A percentile compares a stretch with the other conserved stretches of the same genome.
phyloP scores from a whole-genome alignment of 2,329 filamentous ascomycete species.

The Fragosphaeria purpurea region DNA sequence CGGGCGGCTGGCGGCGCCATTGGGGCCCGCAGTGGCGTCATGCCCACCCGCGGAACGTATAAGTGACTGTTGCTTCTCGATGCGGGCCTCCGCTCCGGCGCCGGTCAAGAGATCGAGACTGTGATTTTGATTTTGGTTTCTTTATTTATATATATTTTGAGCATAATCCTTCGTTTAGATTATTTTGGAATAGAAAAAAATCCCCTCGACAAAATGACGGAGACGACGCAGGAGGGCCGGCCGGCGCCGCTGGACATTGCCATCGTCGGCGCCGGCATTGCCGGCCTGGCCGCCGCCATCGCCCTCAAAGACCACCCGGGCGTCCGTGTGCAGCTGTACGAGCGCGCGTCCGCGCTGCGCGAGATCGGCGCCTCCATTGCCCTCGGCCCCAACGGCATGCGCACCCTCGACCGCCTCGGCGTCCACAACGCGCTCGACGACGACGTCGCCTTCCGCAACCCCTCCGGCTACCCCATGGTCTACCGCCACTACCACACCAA shows the following conservation, averaged over 20 bases:
- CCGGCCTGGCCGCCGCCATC: constrained; percentile 27
- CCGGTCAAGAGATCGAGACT: too few species aligned
- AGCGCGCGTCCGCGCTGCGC: constrained; percentile 34
- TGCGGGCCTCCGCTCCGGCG: too few species aligned
- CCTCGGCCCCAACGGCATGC: constrained; percentile 42
- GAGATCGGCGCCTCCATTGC: constrained; percentile 40
- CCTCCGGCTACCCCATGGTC: constrained; percentile 33
- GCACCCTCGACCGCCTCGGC: constrained; percentile 39
- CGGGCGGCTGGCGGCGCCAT: too few species aligned
- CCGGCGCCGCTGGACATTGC: neutral
- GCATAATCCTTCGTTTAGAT: too few species aligned
- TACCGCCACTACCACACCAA: constrained; percentile 34
- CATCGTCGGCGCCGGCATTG: constrained; percentile 16
- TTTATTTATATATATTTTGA: too few species aligned
- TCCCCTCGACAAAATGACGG: too few species aligned
- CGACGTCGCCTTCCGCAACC: constrained; percentile 29
- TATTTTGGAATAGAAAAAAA: too few species aligned
- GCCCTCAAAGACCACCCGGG: constrained; percentile 11
- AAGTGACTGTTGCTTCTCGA: too few species aligned
- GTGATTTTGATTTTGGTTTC: too few species aligned
- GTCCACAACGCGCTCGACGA: constrained; percentile 34
- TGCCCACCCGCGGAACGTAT: too few species aligned
- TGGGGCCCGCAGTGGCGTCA: too few species aligned
- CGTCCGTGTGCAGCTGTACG: constrained; percentile 31
- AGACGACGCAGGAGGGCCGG: too few species aligned